Evolutionary conservation across 2,329 filamentous ascomycete species (phyloP), one percentile per base, ranked within the genome.

Genomic region (Diplodia corticola): DNA sequence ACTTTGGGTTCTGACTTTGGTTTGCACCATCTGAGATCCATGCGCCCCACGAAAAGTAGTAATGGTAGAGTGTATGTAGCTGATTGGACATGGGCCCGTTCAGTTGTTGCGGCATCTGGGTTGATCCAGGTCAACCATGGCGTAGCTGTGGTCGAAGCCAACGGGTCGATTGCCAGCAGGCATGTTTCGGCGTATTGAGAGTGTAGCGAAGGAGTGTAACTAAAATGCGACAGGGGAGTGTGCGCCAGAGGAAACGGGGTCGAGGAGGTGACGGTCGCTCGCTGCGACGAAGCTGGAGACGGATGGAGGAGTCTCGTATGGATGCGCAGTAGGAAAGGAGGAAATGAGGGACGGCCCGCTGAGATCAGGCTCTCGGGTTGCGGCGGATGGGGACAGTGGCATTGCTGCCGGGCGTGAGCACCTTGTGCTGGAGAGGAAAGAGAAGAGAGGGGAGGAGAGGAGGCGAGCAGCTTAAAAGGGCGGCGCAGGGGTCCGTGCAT

Each of bases 351-450:
- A 12, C 12, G 33, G 33, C 33, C 6, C 30, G 24, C 37, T 13
- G 17, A 26, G 24, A 33, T 48, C 17, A 28, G 30, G 55, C 55
- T 40, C 55, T 26, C 35, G 30, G 55, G 55, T 12, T 20, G 13
- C 24, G 37, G 57, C 28, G 13, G 22, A 49, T 44, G 26, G n/a
- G 7, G 40, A 49, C 22, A 37, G 44, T 35, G 44, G 57, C 57
- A 37, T 49, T 35, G 40, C 26, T 61, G 57, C 57, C 57, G 28
- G 28, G 46, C 12, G 57, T 61, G 57, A 61, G 20, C 57, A 49
- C 44, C 7, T 28, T 10, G 40, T 61, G 44, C 57, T 61, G 57
- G 9, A 24, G 57, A 61, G 37, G 37, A 44, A 46, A 46, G 22
- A 37, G 20, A 59, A 33, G 40, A 17, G 20, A 44, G 13, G 35